Percentiles rank a stretch among this genome's conserved stretches.
phyloP scores from a whole-genome alignment of 2,329 filamentous ascomycete species.

The Mollisiaceae sp. region DNA sequence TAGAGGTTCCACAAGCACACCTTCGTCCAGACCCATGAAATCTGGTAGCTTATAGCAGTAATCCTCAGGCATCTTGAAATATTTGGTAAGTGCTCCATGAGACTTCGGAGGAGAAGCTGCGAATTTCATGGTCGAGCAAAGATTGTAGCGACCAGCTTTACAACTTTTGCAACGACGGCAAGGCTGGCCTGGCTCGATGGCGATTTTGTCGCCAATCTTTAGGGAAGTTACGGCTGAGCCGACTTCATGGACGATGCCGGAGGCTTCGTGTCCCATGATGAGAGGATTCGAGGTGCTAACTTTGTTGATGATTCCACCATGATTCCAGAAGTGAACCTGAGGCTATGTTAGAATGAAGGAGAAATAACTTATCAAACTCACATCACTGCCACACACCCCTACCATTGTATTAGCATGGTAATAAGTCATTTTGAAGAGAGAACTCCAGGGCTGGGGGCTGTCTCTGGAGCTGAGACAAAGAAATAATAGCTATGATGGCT shows the following conservation, averaged over 20 bases:
- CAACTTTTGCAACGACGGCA: constrained; percentile 52
- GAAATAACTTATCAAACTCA: constrained; percentile 42
- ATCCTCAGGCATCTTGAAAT: constrained; percentile 52
- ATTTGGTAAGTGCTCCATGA: constrained; percentile 55
- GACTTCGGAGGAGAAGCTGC: constrained; percentile 54
- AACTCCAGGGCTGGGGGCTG: too few relatives aligned
- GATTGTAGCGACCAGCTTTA: constrained; percentile 47
- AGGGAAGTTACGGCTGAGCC: constrained; percentile 29
- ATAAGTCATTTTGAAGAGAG: too few relatives aligned
- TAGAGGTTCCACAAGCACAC: constrained; percentile 57
- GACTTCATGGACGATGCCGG: constrained; percentile 40
- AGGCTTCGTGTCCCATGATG: constrained; percentile 53
- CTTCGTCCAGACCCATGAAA: constrained; percentile 54
- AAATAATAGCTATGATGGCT: too few relatives aligned
- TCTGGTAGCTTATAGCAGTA: constrained; percentile 53
- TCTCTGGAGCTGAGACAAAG: too few relatives aligned
- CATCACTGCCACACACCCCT: constrained; percentile 54
- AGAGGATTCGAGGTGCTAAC: constrained; percentile 52
- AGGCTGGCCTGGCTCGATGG: constrained; percentile 54
- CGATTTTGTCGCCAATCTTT: constrained; percentile 48
- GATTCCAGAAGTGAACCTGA: constrained; percentile 46
- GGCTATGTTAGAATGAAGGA: neutral
- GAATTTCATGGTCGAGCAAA: constrained; percentile 52
- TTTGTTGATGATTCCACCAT: constrained; percentile 52
- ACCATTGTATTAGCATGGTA: too few relatives aligned